These are phyloP conservation scores for Licmophora abbreviata DNA, from an alignment of 108 stramenopile genomes.

Conservation along the genomic window DNA sequence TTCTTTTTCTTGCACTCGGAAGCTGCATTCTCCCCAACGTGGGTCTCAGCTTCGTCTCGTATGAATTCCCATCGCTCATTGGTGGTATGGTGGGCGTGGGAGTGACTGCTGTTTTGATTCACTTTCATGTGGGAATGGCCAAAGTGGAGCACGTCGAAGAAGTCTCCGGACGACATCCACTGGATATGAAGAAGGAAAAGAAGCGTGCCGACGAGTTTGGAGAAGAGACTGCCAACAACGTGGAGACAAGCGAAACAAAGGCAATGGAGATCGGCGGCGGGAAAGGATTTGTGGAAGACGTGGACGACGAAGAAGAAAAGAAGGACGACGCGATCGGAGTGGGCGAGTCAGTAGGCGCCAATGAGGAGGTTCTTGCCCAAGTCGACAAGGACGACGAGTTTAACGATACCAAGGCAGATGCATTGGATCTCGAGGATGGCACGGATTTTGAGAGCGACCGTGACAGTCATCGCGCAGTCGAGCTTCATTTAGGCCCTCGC, in stretches of 20 bases:
- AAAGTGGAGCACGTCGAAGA: constrained; percentile 6
- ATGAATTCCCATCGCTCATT: constrained; percentile 54
- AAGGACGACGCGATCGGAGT: constrained; percentile 3
- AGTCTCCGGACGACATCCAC: background rate
- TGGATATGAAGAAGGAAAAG: too few relatives aligned
- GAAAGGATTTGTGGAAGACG: too few relatives aligned
- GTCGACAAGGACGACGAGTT: background rate
- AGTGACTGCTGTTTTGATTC: constrained; percentile 33
- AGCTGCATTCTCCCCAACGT: constrained; percentile 27
- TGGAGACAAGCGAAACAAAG: too few relatives aligned
- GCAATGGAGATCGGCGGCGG: too few relatives aligned
- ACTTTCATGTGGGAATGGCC: constrained; percentile 29
- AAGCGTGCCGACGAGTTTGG: background rate
- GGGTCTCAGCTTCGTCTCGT: constrained; percentile 31
- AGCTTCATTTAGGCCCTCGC: constrained; percentile 40
- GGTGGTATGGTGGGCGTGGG: constrained; percentile 48
- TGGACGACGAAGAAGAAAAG: constrained; percentile 7
- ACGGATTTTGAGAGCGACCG: constrained; percentile 3
- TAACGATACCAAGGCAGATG: constrained; percentile 4
- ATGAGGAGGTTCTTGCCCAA: constrained; percentile 3
- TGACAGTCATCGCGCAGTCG: constrained; percentile 9
- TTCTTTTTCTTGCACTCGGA: constrained; percentile 24
- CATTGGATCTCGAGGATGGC: constrained; percentile 5
- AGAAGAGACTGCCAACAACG: constrained; percentile 1
- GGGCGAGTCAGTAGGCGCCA: constrained; percentile 4